phyloP scores from a whole-genome alignment of 140 eudicot genomes.

The Senecio squalidus region DNA sequence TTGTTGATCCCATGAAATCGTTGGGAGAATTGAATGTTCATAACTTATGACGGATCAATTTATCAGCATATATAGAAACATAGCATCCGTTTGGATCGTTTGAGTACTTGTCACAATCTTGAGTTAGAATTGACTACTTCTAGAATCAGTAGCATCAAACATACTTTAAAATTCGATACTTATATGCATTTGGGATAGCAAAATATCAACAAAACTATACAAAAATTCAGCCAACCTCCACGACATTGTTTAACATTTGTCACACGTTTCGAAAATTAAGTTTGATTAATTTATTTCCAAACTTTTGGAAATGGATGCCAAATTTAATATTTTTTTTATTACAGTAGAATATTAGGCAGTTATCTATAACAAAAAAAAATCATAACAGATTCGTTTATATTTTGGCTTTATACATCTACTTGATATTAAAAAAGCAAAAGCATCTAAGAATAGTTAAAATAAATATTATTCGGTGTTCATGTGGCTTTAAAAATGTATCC shows the following conservation, averaged over 20 bases:
- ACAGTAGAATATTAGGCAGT: background rate
- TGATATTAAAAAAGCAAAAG: constrained; percentile 4
- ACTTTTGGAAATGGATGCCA: constrained; percentile 3
- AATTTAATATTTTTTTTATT: too few relatives aligned
- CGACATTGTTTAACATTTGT: too few relatives aligned
- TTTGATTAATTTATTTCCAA: too few relatives aligned
- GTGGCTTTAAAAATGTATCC: too few relatives aligned
- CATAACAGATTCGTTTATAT: constrained; percentile 7
- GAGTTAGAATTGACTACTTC: constrained; percentile 59
- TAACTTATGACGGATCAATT: constrained; percentile 23
- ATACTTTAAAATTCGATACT: too few relatives aligned
- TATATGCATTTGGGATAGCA: too few relatives aligned
- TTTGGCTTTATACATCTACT: constrained; percentile 19
- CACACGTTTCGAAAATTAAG: too few relatives aligned
- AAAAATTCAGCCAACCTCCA: too few relatives aligned
- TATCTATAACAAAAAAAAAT: background rate
- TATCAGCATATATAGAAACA: constrained; percentile 52
- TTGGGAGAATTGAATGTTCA: constrained; percentile 75
- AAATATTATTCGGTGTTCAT: too few relatives aligned
- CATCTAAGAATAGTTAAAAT: too few relatives aligned
- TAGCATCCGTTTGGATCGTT: constrained; percentile 58
- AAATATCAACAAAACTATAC: background rate
- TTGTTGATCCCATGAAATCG: constrained; percentile 60
- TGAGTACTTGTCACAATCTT: constrained; percentile 88
- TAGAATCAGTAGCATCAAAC: constrained; percentile 66